These are phyloP conservation scores for Fusarium stilboides DNA, from an alignment of 2,329 filamentous ascomycete genomes.

Conservation along the genomic window DNA sequence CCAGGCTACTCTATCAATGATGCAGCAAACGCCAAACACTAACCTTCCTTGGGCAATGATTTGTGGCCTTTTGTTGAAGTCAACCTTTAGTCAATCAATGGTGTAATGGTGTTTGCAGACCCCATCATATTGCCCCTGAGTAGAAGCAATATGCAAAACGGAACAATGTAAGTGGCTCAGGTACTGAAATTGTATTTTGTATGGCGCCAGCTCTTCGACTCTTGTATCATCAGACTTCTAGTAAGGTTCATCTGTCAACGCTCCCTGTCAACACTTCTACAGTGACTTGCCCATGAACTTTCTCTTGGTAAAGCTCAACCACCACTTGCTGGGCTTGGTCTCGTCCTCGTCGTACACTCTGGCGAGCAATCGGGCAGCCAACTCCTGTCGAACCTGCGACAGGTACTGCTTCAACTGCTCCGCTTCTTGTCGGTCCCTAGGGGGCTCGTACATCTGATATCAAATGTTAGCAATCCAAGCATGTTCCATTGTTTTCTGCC, in stretches of 20 bases:
- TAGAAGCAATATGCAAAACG: background rate
- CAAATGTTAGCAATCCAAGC: constrained; percentile 17
- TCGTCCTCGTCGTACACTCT: constrained; percentile 88
- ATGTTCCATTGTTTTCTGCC: background rate
- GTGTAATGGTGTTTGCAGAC: background rate
- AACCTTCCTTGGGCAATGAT: background rate
- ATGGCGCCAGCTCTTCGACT: constrained; percentile 36
- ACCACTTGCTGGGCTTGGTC: constrained; percentile 87
- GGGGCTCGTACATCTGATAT: constrained; percentile 85
- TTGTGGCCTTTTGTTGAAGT: background rate
- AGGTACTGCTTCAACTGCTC: constrained; percentile 92
- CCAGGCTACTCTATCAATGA: too few relatives aligned
- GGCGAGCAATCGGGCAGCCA: constrained; percentile 85
- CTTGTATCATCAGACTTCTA: constrained; percentile 45
- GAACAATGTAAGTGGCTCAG: constrained; percentile 16
- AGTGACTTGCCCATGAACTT: constrained; percentile 99
- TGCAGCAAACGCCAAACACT: too few relatives aligned
- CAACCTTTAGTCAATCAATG: background rate
- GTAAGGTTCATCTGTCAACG: constrained; percentile 16
- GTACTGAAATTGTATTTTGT: constrained; percentile 37
- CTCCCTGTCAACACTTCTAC: constrained; percentile 57
- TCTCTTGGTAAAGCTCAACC: constrained; percentile 98
- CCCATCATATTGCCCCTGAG: background rate
- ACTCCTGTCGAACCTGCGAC: constrained; percentile 92
- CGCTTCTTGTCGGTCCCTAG: constrained; percentile 87